phyloP scores from a whole-genome alignment of 306 rosid species.

The Ammopiptanthus mongolicus region DNA sequence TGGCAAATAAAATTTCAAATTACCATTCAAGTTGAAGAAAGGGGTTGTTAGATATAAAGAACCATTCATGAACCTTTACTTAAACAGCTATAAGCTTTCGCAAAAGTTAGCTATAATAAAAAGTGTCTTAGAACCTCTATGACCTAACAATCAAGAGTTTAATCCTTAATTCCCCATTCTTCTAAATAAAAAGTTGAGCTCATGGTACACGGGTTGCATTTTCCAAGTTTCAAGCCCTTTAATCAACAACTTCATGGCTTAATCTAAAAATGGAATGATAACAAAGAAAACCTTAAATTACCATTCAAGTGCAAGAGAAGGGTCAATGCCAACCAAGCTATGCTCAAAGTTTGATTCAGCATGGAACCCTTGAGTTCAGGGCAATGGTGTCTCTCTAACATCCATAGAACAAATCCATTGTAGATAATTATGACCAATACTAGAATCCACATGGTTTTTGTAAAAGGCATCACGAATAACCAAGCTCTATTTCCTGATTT shows the following conservation, averaged over 20 bases:
- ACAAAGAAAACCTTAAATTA: background rate
- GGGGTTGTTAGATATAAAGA: background rate
- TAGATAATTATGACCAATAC: constrained; percentile 28
- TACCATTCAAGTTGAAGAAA: constrained; percentile 38
- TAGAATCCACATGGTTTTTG: constrained; percentile 40
- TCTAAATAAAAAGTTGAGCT: too few species aligned
- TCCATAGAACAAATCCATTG: constrained; percentile 52
- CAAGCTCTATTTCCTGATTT: constrained; percentile 16
- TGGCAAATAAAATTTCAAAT: background rate
- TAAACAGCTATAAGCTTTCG: too few species aligned
- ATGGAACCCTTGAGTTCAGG: constrained; percentile 30
- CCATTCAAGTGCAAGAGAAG: constrained; percentile 41
- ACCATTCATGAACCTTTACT: too few species aligned
- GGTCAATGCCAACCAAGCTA: constrained; percentile 40
- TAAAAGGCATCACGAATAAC: constrained; percentile 48
- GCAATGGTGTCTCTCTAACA: constrained; percentile 36
- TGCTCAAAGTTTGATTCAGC: constrained; percentile 35
- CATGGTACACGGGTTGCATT: too few species aligned
- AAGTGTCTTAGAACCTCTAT: too few species aligned
- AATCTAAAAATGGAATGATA: too few species aligned
- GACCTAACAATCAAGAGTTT: too few species aligned
- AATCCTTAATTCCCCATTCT: too few species aligned
- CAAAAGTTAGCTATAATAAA: too few species aligned
- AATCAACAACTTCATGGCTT: too few species aligned
- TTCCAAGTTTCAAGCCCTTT: too few species aligned